Base-by-base conservation (phyloP, 2,329 filamentous ascomycete species). In the Aureobasidium sp. region DNA sequence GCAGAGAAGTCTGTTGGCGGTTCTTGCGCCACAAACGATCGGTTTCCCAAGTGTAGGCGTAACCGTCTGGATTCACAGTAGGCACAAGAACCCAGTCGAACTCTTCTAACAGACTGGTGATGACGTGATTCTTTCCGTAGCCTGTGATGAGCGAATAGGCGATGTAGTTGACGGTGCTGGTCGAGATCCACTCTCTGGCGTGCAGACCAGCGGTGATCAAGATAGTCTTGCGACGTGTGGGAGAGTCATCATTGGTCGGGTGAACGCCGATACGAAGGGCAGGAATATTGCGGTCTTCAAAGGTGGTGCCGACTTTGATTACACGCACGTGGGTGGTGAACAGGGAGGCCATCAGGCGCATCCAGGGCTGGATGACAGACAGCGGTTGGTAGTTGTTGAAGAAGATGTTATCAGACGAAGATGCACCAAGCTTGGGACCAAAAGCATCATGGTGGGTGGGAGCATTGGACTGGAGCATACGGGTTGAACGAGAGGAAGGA, bases 1-100 rank as follows among this genome's bases (percentile, higher is more conserved):
- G 83, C 63, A 95, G 81, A 63, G 81, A 86, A 0, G 92, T 97
- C 56, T 86, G 82, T 71, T 97, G 93, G 53, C 91, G 82, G 62
- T 94, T 96, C 77, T 97, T 99, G 70, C 93, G 88, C 93, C 93
- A 99, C 0, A 99, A 79, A 8, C 94, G 86, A 73, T 99, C 93
- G 1, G 85, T 85, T 63, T 92, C 85, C 93, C 93, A 97, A 0
- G 90, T 91, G 74, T 96, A 97, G 66, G 91, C 87, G 70, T 97
- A 95, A 33, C 94, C 94, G 72, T 99, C 94, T 0, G 93, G 91
- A 71, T 99, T 99, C 62, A 94, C 75, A 0, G 90, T 90, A 0
- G 94, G 94, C 27, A 97, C 82, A 68, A 97, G 88, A 48, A 97
- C 81, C 68, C 95, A 86, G 73, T 97, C 92, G 70, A 93, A 96